A percentile compares a stretch with the other conserved stretches of the same genome.
phyloP scores from a whole-genome alignment of 371 early-diverging fungal species.

The Actinomortierella wolfii region DNA sequence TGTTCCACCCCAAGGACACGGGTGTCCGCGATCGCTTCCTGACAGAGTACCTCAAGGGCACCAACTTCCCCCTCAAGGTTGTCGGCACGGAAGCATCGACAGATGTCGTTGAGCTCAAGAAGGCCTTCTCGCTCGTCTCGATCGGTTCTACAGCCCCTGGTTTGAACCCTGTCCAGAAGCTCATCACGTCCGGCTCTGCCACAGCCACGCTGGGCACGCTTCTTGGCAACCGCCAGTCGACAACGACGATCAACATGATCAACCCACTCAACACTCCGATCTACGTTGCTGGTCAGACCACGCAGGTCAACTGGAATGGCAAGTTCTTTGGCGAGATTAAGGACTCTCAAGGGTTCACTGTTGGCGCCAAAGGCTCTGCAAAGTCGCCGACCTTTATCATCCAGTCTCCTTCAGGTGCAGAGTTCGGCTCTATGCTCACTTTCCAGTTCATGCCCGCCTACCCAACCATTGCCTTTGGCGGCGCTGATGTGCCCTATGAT shows the following conservation, averaged over 20 bases:
- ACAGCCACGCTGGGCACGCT: conserved; percentile 46
- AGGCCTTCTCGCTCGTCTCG: conserved; percentile 48
- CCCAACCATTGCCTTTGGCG: conserved; percentile 49
- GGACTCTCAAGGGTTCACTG: conserved; percentile 17
- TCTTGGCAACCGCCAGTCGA: conserved; percentile 30
- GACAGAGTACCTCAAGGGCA: conserved; percentile 56
- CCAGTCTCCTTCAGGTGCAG: conserved; percentile 28
- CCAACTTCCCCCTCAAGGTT: conserved; percentile 51
- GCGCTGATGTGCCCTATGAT: conserved; percentile 49
- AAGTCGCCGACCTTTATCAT: conserved; percentile 20
- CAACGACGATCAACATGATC: conserved; percentile 48
- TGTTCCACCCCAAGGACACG: conserved; percentile 53
- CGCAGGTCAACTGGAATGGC: conserved; percentile 52
- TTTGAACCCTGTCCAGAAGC: conserved; percentile 36
- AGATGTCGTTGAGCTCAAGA: conserved; percentile 48
- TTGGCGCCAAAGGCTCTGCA: conserved; percentile 21
- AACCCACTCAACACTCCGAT: conserved; percentile 55
- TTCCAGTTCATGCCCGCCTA: conserved; percentile 35
- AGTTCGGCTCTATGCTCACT: conserved; percentile 33
- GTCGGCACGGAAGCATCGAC: conserved; percentile 52
- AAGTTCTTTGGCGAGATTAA: conserved; percentile 58
- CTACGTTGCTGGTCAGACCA: conserved; percentile 50
- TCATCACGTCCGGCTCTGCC: conserved; percentile 54
- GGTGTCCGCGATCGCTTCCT: conserved; percentile 51
- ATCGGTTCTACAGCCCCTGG: conserved; percentile 56